phyloP scores from a whole-genome alignment of 441 rosid genomes.

The Gossypium aridum region DNA sequence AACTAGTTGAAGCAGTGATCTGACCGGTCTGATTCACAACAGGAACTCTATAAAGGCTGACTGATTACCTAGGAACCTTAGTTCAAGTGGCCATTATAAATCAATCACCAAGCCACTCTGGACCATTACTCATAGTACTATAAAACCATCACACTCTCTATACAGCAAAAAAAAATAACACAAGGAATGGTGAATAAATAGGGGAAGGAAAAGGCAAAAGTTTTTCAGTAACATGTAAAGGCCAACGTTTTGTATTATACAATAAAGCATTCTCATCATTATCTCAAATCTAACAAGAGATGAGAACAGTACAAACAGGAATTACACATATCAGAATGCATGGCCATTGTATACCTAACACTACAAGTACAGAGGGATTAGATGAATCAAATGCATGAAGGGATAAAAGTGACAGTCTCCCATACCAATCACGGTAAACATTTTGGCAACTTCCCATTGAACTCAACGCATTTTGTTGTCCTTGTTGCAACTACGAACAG shows the following conservation, averaged over 20 bases:
- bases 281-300: neutral
- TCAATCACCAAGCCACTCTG: too few species aligned
- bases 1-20: too few species aligned
- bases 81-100: too few species aligned
- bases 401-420: neutral
- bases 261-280: constrained; percentile 9
- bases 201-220: too few species aligned
- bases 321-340: neutral
- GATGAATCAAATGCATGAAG: neutral
- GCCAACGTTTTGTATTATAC: neutral
- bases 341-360: constrained; percentile 6
- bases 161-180: too few species aligned
- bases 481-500: constrained; percentile 10
- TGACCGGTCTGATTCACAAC: too few species aligned
- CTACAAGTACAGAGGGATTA: neutral
- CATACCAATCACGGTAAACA: neutral
- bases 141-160: too few species aligned
- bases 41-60: too few species aligned
- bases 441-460: neutral
- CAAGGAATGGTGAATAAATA: too few species aligned
- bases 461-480: constrained; percentile 7
- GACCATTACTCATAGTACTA: too few species aligned
- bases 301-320: neutral
- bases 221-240: too few species aligned
- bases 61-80: too few species aligned